Evolutionary conservation across 495 filamentous ascomycete genomes (phyloP), one percentile per base, ranked within the genome.

Genomic region (Xylaria grammica): DNA sequence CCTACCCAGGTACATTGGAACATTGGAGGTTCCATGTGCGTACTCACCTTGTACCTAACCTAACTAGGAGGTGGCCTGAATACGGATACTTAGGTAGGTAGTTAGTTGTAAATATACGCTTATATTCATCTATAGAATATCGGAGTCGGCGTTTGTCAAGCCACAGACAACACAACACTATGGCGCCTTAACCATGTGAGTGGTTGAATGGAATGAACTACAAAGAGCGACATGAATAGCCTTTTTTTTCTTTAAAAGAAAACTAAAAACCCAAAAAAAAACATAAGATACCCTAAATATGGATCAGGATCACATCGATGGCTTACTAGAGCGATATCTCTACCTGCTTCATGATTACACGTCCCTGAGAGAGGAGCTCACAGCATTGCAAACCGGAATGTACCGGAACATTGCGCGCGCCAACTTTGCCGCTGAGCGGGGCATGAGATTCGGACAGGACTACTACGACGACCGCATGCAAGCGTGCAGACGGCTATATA

Each of bases 381-480:
- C 77, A 38, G 70, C 74, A 26, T 74, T 85, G 22, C 79, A 93
- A 27, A 81, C 87, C 20, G 83, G 81, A 63, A 72, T 82, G 34
- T 79, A 77, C 67, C 81, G 81, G 26, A 66, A 76, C 75, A 82
- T 93, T 20, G 87, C 90, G 26, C 85, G 88, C 58, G 90, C 90
- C 48, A 92, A 92, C 73, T 92, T 90, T 75, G 79, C 83, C 20
- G 87, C 86, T 49, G 79, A 85, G 46, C 82, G 86, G 11, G 87
- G 87, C 10, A 71, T 85, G 54, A 78, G 84, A 51, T 91, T 89
- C 73, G 89, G 89, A 24, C 78, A 78, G 53, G 89, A 91, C 63
- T 84, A 85, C 72, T 93, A 90, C 71, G 89, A 92, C 74, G 85
- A 84, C 65, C 80, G 89, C 54, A 92, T 91, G 89, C 86, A 89